Evolutionary conservation across 352 stramenopile genomes (phyloP).

Genomic region (Discostella stelligera): DNA sequence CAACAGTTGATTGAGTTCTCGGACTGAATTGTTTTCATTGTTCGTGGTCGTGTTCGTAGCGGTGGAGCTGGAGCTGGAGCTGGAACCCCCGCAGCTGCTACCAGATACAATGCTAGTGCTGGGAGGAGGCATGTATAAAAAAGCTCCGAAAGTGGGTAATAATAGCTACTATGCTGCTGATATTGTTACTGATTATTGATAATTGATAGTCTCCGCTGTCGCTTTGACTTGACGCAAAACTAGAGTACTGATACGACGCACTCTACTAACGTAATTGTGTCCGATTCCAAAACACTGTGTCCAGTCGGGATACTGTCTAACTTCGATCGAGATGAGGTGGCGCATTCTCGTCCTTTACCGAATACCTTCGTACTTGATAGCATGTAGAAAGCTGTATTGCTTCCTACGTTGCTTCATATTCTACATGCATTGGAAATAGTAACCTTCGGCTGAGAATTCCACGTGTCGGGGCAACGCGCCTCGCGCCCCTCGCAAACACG

Average conservation of each 20-base stretch:
- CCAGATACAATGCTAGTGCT: neutral
- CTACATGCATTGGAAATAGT: neutral
- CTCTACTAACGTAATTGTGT: no score
- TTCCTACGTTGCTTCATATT: neutral
- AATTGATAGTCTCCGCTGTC: no score
- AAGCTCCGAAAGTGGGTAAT: no score
- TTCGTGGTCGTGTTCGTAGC: neutral
- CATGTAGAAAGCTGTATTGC: neutral
- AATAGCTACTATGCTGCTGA: neutral
- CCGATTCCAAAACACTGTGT: neutral
- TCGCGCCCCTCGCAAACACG: no score
- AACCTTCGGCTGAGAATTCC: neutral
- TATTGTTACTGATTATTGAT: no score
- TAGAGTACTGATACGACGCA: no score
- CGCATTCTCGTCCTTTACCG: constrained; percentile 5
- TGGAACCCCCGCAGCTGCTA: neutral
- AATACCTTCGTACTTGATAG: neutral
- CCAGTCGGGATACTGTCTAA: constrained; percentile 7
- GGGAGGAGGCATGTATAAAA: neutral
- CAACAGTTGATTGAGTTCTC: constrained; percentile 43
- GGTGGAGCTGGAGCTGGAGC: neutral
- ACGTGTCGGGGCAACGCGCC: neutral
- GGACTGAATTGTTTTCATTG: constrained; percentile 28
- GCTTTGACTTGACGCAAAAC: no score
- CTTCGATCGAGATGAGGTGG: neutral